Conservation (phyloP, 768 basidiomycete species). For the Naganishia antarctica region DNA sequence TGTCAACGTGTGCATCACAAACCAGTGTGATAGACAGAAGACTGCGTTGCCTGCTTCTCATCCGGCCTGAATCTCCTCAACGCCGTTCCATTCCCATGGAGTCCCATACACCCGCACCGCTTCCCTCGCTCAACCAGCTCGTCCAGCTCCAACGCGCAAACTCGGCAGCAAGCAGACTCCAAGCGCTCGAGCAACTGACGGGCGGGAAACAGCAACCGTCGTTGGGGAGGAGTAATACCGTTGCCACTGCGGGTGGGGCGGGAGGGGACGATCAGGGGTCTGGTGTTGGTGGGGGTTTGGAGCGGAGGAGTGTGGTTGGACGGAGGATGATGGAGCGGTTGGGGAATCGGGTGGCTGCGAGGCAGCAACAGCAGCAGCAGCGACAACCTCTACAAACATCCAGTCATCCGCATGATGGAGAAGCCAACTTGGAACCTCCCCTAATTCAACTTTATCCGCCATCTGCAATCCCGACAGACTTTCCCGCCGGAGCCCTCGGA, state of each 20-base stretch:
- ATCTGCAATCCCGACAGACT: slow-evolving; percentile 21
- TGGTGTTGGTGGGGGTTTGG: slow-evolving; percentile 17
- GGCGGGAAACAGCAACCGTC: slow-evolving; percentile 54
- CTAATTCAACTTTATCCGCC: background rate
- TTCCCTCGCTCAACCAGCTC: slow-evolving; percentile 71
- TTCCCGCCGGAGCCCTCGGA: background rate
- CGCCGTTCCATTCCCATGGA: too few species aligned
- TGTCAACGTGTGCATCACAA: too few species aligned
- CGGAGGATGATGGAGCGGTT: slow-evolving; percentile 48
- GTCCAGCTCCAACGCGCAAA: slow-evolving; percentile 77
- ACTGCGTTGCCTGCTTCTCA: too few species aligned
- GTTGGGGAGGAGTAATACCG: slow-evolving; percentile 34
- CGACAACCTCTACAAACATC: too few species aligned
- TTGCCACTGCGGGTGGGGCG: slow-evolving; percentile 33
- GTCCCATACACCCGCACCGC: slow-evolving; percentile 56
- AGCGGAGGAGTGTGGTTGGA: slow-evolving; percentile 48
- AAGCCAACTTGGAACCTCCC: background rate
- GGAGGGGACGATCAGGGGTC: slow-evolving; percentile 26
- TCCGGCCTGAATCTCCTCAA: too few species aligned
- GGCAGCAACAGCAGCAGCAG: slow-evolving; percentile 9
- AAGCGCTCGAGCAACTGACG: slow-evolving; percentile 80
- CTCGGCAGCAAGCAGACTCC: slow-evolving; percentile 71
- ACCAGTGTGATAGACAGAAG: too few species aligned
- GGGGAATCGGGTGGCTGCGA: slow-evolving; percentile 36
- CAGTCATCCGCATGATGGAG: too few species aligned